Conservation (phyloP, 371 early-diverging fungal species). For the Chytridium lagenaria region DNA sequence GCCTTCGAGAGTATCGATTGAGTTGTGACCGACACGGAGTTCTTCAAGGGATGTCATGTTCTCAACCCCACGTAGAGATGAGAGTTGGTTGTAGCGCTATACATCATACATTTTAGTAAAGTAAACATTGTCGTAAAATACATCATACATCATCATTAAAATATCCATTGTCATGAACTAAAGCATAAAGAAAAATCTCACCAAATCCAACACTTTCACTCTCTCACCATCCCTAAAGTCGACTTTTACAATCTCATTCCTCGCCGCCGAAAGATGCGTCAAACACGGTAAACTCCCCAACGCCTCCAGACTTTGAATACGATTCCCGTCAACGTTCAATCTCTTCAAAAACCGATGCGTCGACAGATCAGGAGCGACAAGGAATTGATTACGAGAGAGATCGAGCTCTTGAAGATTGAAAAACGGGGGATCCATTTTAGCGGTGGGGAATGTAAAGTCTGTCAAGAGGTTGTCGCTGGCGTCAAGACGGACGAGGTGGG, state of each 20-base stretch:
- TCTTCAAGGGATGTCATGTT: slow-evolving; percentile 46
- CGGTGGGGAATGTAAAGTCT: slow-evolving; percentile 7
- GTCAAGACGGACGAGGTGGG: slow-evolving; percentile 52
- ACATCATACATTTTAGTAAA: background rate
- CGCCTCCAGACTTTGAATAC: background rate
- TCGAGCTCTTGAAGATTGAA: slow-evolving; percentile 58
- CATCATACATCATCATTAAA: too few species aligned
- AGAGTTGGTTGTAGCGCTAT: slow-evolving; percentile 3
- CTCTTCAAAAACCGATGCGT: slow-evolving; percentile 49
- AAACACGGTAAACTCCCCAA: background rate
- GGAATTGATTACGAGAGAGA: slow-evolving; percentile 49
- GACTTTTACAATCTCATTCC: background rate
- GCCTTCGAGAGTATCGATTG: slow-evolving; percentile 45
- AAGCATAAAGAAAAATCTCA: slow-evolving; percentile 1
- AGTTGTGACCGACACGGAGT: slow-evolving; percentile 51
- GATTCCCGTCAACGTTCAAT: slow-evolving; percentile 51
- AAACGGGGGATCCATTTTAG: slow-evolving; percentile 44
- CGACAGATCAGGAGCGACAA: slow-evolving; percentile 39
- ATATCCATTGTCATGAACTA: too few species aligned
- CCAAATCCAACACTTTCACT: slow-evolving; percentile 8
- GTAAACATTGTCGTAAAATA: too few species aligned
- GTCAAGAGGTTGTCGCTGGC: slow-evolving; percentile 52
- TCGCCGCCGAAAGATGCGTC: background rate
- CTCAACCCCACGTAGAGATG: slow-evolving; percentile 36
- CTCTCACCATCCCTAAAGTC: background rate